These are phyloP conservation scores for Grosmannia penicillata DNA, from an alignment of 2,329 filamentous ascomycete genomes.

Conservation along the genomic window DNA sequence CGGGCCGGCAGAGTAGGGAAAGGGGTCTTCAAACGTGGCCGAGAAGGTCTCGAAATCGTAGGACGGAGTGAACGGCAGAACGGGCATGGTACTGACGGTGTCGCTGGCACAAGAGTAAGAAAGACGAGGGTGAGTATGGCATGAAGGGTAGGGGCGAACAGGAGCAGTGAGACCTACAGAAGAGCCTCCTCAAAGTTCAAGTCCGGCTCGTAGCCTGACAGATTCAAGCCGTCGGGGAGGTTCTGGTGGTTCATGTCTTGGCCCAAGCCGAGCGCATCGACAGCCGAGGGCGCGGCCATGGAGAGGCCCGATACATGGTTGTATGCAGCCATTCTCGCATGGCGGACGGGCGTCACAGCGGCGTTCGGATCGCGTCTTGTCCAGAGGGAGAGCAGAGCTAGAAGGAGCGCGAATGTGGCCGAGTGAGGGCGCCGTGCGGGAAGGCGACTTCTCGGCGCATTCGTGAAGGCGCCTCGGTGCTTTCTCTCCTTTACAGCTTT, in stretches of 20 bases:
- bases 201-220: conserved; percentile 37
- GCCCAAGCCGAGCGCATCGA: conserved; percentile 30
- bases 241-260: conserved; percentile 24
- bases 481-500: too few species aligned
- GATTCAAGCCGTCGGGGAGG: conserved; percentile 17
- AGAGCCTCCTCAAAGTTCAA: conserved; percentile 41
- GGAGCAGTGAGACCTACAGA: conserved; percentile 26
- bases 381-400: too few species aligned
- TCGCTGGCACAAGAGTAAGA: conserved; percentile 16
- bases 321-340: conserved; percentile 35
- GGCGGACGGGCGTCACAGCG: background rate
- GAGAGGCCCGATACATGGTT: conserved; percentile 39
- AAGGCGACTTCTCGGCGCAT: too few species aligned
- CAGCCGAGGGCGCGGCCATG: conserved; percentile 24
- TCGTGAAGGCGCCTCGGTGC: too few species aligned
- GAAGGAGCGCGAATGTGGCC: too few species aligned
- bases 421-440: too few species aligned
- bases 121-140: background rate
- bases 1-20: conserved; percentile 32
- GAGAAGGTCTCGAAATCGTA: conserved; percentile 48
- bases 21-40: conserved; percentile 51
- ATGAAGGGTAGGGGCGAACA: background rate
- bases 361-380: background rate
- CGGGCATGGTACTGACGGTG: conserved; percentile 26
- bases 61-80: conserved; percentile 38